Evolutionary conservation across 164 flowering plant genomes (phyloP), one percentile per base, ranked within the genome.

Genomic region (Annona cherimola): DNA sequence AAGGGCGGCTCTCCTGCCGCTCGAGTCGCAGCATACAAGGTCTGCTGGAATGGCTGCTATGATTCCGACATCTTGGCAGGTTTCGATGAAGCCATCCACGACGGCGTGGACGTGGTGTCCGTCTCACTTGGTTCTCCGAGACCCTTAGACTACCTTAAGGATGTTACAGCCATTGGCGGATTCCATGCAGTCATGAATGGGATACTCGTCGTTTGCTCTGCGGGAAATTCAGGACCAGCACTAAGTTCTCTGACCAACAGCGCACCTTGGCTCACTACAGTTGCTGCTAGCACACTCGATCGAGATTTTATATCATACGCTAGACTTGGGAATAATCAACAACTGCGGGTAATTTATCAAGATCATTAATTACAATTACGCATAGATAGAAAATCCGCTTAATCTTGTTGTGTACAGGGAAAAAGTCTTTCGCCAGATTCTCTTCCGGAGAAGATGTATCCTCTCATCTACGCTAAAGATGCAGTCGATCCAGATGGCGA

Each of bases 231-330:
- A 0, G 94, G 94, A 4, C 92, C 92, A 0, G 3, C 0, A 0
- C 74, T 68, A 3, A 79, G 79, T 0, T 54, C 89, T 0, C 86
- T 86, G 0, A 42, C 83, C 1, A 89, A 89, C 61, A 59, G 83
- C 3, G 77, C 91, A 0, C 94, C 97, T 0, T 91, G 97, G 97
- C 71, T 84, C 3, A 6, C 88, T 5, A 89, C 92, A 0, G 89
- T 91, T 5, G 97, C 82, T 0, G 97, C 94, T 0, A 87, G 92
- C 78, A 84, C 94, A 3, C 74, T 86, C 26, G 92, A 91, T 64
- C 76, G 94, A 1, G 72, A 79, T 65, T 88, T 87, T 76, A 12
- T 74, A 1, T 76, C 75, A 45, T 69, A 73, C 42, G 83, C 86
- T 14, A 35, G 55, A 9, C 89, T 88, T 5, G 87, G 88, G 2